These are phyloP conservation scores for Colletotrichum horii DNA, from an alignment of 2,329 filamentous ascomycete species.

Conservation along the genomic window DNA sequence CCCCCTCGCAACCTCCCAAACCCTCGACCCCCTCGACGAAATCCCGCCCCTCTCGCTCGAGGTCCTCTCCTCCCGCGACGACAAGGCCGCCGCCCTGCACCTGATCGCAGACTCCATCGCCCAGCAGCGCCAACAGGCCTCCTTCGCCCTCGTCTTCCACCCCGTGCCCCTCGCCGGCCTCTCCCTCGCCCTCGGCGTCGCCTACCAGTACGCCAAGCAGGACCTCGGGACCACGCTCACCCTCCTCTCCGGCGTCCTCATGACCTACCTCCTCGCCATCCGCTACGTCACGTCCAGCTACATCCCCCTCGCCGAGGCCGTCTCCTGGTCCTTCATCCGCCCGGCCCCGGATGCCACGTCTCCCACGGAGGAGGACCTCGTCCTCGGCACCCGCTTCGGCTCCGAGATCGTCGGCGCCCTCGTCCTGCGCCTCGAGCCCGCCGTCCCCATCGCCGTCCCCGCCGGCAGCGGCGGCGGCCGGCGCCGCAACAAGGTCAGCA, in stretches of 20 bases:
- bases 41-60: conserved; percentile 70
- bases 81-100: conserved; percentile 71
- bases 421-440: conserved; percentile 68
- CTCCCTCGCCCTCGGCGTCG: conserved; percentile 43
- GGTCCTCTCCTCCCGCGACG: conserved; percentile 55
- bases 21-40: conserved; percentile 48
- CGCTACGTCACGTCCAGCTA: conserved; percentile 68
- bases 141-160: conserved; percentile 68
- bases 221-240: conserved; percentile 63
- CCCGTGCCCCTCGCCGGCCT: conserved; percentile 58
- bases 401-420: conserved; percentile 73
- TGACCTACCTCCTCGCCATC: conserved; percentile 67
- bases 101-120: conserved; percentile 83
- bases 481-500: conserved; percentile 42
- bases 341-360: conserved; percentile 31
- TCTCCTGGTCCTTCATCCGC: conserved; percentile 68
- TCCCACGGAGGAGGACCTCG: conserved; percentile 52
- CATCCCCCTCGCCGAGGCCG: conserved; percentile 63
- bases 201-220: conserved; percentile 49
- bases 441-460: conserved; percentile 24
- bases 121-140: conserved; percentile 77
- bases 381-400: conserved; percentile 72
- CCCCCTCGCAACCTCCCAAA: conserved; percentile 42
- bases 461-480: conserved; percentile 29
- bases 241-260: conserved; percentile 65